Percentiles rank a stretch among this genome's conserved stretches.
Conservation (phyloP, 495 filamentous ascomycete genomes). For the Melanomma pulvis-pyrius region DNA sequence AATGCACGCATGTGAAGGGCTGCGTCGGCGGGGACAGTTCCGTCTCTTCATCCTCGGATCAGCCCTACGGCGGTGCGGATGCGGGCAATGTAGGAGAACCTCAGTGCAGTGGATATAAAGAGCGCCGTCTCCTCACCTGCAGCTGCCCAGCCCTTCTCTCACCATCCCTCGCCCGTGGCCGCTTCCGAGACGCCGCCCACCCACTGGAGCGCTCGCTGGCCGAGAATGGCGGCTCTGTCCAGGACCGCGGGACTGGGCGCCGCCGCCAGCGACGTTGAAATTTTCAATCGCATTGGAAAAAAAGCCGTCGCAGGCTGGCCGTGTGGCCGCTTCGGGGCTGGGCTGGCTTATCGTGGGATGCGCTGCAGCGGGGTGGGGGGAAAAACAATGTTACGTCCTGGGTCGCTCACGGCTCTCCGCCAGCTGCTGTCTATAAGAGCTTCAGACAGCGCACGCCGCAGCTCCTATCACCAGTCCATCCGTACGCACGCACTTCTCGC, state of each 20-base stretch:
- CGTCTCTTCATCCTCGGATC: conserved; percentile 9
- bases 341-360: conserved; percentile 7
- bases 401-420: not conserved
- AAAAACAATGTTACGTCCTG: conserved; percentile 2
- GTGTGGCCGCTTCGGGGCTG: conserved; percentile 7
- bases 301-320: not conserved
- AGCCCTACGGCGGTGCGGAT: conserved; percentile 22
- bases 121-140: not conserved
- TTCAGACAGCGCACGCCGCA: not conserved
- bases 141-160: not conserved
- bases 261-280: conserved; percentile 10
- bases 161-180: not conserved
- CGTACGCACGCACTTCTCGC: conserved; percentile 1
- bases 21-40: not conserved
- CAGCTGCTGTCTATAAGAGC: not conserved
- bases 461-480: not conserved
- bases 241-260: conserved; percentile 1
- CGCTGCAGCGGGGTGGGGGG: conserved; percentile 10
- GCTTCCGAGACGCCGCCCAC: not conserved
- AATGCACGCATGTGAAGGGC: not conserved
- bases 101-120: not conserved
- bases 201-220: not conserved
- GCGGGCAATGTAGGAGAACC: conserved; percentile 13
- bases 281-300: conserved; percentile 27
- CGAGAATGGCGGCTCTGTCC: not conserved